phyloP scores from a whole-genome alignment of 140 eudicot genomes.

The Ambrosia hybrid region DNA sequence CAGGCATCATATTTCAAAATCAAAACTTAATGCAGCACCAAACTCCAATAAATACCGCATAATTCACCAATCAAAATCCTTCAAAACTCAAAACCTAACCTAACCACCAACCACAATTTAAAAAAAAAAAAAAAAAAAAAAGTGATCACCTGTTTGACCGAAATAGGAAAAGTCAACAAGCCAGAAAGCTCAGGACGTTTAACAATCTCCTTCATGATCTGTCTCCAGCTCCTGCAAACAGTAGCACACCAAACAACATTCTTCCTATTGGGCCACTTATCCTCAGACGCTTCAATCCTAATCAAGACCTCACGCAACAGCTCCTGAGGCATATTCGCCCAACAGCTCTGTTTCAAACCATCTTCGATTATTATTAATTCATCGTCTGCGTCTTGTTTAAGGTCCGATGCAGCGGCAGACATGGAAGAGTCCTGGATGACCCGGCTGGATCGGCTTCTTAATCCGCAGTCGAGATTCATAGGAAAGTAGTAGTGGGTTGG shows the following conservation, averaged over 20 bases:
- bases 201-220: constrained; percentile 75
- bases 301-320: constrained; percentile 64
- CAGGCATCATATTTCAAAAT: no score
- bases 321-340: constrained; percentile 74
- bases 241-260: constrained; percentile 77
- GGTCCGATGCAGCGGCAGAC: constrained; percentile 31
- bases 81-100: constrained; percentile 1
- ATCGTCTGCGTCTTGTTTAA: constrained; percentile 19
- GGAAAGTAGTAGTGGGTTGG: constrained; percentile 2
- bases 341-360: constrained; percentile 46
- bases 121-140: no score
- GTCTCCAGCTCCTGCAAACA: constrained; percentile 84
- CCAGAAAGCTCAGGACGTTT: constrained; percentile 58
- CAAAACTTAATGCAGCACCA: no score
- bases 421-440: constrained; percentile 60
- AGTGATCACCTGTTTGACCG: constrained; percentile 65
- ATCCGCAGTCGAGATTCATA: constrained; percentile 50
- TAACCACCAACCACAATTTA: no score
- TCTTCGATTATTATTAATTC: neutral
- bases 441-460: constrained; percentile 60
- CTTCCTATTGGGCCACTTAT: constrained; percentile 65
- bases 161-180: constrained; percentile 67
- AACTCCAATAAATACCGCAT: neutral
- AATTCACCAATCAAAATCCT: neutral
- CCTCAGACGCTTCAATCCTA: constrained; percentile 59